Percentiles rank a stretch among this genome's conserved stretches.
Evolutionary conservation across 169 alveolate species (phyloP).

Genomic region (Neospora caninum): DNA sequence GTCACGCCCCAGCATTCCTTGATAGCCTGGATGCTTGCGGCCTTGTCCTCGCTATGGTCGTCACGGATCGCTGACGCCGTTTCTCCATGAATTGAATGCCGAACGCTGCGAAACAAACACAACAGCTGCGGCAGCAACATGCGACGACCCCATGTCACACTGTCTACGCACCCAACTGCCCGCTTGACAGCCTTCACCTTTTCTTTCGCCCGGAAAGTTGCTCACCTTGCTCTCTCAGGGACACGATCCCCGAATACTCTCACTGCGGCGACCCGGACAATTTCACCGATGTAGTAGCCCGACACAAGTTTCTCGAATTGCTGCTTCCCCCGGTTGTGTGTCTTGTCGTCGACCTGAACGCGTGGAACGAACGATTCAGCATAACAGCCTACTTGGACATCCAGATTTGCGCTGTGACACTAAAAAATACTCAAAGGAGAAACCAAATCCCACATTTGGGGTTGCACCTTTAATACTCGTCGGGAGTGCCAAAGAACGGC

Average conservation of each 20-base stretch:
- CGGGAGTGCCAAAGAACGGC: neutral
- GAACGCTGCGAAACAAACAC: neutral
- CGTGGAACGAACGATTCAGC: neutral
- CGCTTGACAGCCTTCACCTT: too few relatives aligned
- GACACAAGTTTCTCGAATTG: conserved; percentile 86
- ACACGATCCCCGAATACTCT: conserved; percentile 80
- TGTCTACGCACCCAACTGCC: too few relatives aligned
- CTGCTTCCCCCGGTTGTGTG: conserved; percentile 88
- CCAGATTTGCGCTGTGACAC: too few relatives aligned
- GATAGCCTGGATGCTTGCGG: conserved; percentile 74
- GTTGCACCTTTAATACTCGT: neutral
- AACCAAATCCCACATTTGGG: neutral
- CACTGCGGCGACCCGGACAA: conserved; percentile 81
- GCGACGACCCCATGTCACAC: neutral
- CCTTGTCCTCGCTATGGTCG: conserved; percentile 75
- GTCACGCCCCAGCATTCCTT: conserved; percentile 79
- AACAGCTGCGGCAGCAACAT: neutral
- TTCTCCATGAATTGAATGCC: conserved; percentile 71
- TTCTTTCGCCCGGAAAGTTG: too few relatives aligned
- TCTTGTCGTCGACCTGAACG: conserved; percentile 65
- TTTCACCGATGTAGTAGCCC: conserved; percentile 91
- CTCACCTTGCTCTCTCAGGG: conserved; percentile 81
- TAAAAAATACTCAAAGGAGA: neutral
- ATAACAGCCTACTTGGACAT: neutral
- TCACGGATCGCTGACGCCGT: conserved; percentile 79